These are phyloP conservation scores for Mycena leptocephala DNA, from an alignment of 768 basidiomycete species.

Conservation along the genomic window DNA sequence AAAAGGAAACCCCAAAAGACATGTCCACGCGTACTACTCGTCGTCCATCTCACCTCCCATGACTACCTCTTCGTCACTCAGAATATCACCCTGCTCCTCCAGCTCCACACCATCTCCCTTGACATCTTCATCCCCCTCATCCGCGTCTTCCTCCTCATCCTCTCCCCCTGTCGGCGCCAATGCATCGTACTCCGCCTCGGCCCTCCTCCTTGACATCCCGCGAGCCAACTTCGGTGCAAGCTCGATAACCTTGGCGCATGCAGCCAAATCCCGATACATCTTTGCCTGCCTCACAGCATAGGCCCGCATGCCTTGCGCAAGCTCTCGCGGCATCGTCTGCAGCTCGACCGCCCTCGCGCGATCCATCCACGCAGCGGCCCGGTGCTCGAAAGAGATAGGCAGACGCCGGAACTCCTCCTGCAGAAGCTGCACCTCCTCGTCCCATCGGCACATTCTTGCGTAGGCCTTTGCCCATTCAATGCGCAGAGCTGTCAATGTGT, in stretches of 20 bases:
- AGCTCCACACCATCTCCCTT: not conserved
- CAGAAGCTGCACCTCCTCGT: slow-evolving; percentile 28
- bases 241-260: not conserved
- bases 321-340: not conserved
- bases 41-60: not conserved
- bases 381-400: not conserved
- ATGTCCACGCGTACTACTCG: not conserved
- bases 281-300: not conserved
- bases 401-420: slow-evolving; percentile 25
- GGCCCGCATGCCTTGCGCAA: not conserved
- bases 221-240: not conserved
- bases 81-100: not conserved
- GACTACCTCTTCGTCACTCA: not conserved
- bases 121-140: not conserved
- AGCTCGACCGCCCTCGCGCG: not conserved
- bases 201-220: not conserved
- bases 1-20: not conserved
- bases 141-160: not conserved
- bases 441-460: slow-evolving; percentile 18
- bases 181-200: not conserved
- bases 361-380: not conserved
- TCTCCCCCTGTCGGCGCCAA: not conserved
- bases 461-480: slow-evolving; percentile 34
- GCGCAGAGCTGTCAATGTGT: slow-evolving; percentile 14
- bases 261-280: not conserved